Conservation (phyloP, 2,329 filamentous ascomycete genomes). For the Thielaviopsis musarum region DNA sequence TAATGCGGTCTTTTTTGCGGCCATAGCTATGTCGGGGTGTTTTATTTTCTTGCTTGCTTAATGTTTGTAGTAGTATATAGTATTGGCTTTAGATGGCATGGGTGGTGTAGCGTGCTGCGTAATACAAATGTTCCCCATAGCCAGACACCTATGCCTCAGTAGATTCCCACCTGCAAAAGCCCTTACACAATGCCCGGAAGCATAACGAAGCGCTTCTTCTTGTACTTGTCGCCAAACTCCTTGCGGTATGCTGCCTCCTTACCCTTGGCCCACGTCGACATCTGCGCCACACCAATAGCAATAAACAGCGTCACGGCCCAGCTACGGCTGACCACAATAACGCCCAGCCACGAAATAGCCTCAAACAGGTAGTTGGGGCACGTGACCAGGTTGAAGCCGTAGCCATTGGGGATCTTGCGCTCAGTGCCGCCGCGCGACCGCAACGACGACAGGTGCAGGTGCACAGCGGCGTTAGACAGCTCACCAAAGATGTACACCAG, state of each 20-base stretch:
- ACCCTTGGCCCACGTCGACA: slow-evolving; percentile 76
- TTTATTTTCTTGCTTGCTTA: background rate
- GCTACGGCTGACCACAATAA: slow-evolving; percentile 65
- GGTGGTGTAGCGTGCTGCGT: background rate
- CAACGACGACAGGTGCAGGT: slow-evolving; percentile 61
- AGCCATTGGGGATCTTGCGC: slow-evolving; percentile 70
- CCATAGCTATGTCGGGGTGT: background rate
- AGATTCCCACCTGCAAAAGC: background rate
- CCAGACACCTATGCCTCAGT: background rate
- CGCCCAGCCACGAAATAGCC: slow-evolving; percentile 66
- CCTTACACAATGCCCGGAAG: slow-evolving; percentile 57
- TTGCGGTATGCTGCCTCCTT: slow-evolving; percentile 83
- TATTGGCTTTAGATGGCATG: background rate
- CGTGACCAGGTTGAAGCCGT: slow-evolving; percentile 74
- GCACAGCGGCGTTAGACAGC: slow-evolving; percentile 61
- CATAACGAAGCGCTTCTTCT: slow-evolving; percentile 79
- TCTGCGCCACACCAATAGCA: slow-evolving; percentile 54
- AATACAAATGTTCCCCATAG: background rate
- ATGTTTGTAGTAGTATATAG: background rate
- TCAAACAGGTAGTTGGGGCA: slow-evolving; percentile 98
- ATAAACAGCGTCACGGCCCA: slow-evolving; percentile 66
- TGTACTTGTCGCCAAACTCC: slow-evolving; percentile 86
- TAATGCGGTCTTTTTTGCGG: background rate
- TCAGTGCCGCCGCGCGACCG: slow-evolving; percentile 67
- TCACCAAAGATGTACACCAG: slow-evolving; percentile 64